Evolutionary conservation across 495 filamentous ascomycete genomes (phyloP), one percentile per base, ranked within the genome.

Genomic region (Tuber brumale): DNA sequence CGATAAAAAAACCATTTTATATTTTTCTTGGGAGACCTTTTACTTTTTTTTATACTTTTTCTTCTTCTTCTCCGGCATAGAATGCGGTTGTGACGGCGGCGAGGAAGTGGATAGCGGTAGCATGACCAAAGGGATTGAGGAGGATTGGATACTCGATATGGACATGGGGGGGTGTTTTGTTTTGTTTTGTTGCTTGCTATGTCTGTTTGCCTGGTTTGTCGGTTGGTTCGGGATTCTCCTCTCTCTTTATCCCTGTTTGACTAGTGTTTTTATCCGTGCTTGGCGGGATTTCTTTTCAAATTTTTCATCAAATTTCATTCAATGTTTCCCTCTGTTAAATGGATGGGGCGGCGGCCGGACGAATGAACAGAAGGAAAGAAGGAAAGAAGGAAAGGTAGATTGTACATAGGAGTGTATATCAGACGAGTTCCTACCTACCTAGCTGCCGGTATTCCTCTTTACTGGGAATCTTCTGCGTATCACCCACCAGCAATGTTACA

Each of bases 351-450:
- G 48, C 27, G n/a, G 51, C 12, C 14, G 51, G n/a, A 61, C 14
- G n/a, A 27, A 27, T 27, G 51, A 19, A 61, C 8, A 14, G 23
- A n/a, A 51, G 18, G 45, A 48, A 48, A 6, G 51, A 5, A 61
- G 27, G 57, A n/a, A n/a, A n/a, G n/a, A n/a, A n/a, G n/a, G n/a
- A 35, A 66, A 19, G 57, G 57, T 66, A 66, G 57, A 66, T 31
- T 66, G 57, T 66, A 66, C 16, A 66, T 66, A 66, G 27, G 57
- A 35, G 57, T 66, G 57, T 66, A 66, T 66, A 66, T 66, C 57
- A 66, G 14, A 66, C 35, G 35, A 35, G 12, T 66, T 66, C 3
- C 27, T 66, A 1, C 27, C 57, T 35, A 6, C 14, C 12, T 66
- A 66, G 3, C 9, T 14, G 10, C 23, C 3, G 2, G 3, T 57